Percentiles rank a stretch among this genome's conserved stretches.
Conservation (phyloP, 179 eudicot species). For the Drosera spatulata region DNA sequence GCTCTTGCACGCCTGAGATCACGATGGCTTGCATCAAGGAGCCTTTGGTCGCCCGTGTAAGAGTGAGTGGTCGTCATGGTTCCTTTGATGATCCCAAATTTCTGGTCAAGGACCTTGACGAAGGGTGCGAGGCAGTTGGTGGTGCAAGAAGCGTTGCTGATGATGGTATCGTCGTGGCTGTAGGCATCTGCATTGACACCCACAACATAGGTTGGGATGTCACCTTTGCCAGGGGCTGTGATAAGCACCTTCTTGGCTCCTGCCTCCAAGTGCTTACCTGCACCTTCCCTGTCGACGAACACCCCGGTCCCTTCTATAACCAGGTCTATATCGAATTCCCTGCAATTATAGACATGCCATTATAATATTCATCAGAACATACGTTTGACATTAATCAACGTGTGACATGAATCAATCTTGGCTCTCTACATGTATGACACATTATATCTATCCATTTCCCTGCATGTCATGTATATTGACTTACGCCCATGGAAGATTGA, state of each 20-base stretch:
- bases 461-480: neutral
- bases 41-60: conserved; percentile 95
- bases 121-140: conserved; percentile 98
- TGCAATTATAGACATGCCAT: conserved; percentile 8
- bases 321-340: conserved; percentile 74
- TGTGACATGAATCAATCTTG: no score
- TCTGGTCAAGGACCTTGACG: conserved; percentile 94
- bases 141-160: conserved; percentile 98
- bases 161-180: conserved; percentile 48
- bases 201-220: conserved; percentile 92
- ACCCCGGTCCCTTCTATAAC: conserved; percentile 99
- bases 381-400: no score
- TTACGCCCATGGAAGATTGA: conserved; percentile 87
- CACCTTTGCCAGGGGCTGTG: conserved; percentile 96
- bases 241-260: conserved; percentile 96
- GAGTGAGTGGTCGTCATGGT: conserved; percentile 99
- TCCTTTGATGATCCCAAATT: conserved; percentile 87
- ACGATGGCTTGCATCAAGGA: conserved; percentile 96
- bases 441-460: neutral
- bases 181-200: conserved; percentile 79
- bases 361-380: no score
- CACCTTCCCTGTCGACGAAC: conserved; percentile 96
- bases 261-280: conserved; percentile 84
- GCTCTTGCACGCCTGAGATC: conserved; percentile 92
- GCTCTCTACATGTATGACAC: no score